Base-by-base conservation (phyloP, 768 basidiomycete species). In the Termitomyces sp. region DNA sequence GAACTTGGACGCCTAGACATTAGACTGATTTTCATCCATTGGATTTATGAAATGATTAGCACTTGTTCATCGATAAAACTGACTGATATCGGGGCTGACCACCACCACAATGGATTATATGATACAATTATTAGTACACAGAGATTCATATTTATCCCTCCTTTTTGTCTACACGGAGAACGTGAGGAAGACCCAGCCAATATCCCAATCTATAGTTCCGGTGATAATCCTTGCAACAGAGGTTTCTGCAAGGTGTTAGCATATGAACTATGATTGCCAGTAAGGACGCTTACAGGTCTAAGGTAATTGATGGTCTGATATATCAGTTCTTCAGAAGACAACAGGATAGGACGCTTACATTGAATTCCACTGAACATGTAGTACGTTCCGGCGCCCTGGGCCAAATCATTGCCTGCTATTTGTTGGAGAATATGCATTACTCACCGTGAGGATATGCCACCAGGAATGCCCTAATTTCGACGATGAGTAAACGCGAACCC, bases 371-470 rank as follows among this genome's bases (percentile, higher is more conserved):
- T 73, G 55, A 75, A 78, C 73, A 79, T 81, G 58, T 73, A 75
- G 63, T 82, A 79, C 1, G 76, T 75, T 50, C 80, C 82, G 47
- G 73, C 69, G 15, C 78, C 81, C 79, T 80, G 41, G 19, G 40
- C 33, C 12, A 21, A 28, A 43, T 53, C 54, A 55, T 21, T n/a
- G 3, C 31, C 8, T 33, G 26, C 45, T 37, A 12, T 31, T 5
- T 48, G 35, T 14, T 21, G n/a, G 12, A 30, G 33, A 8, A 30
- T 26, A 23, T 26, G 52, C 26, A 51, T 11, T 11, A 53, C 80
- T 61, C 58, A 83, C 85, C 14, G 85, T 86, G 15, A 88, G 69
- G 31, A 87, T 62, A 69, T 88, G 87, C 86, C 86, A 89, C 86
- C 86, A 88, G 11, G 86, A 80, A 62, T 89, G 87, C 11, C 85